A percentile compares a stretch with the other conserved stretches of the same genome.
Conservation (phyloP, 2,329 filamentous ascomycete species). For the Alternaria longipes region DNA sequence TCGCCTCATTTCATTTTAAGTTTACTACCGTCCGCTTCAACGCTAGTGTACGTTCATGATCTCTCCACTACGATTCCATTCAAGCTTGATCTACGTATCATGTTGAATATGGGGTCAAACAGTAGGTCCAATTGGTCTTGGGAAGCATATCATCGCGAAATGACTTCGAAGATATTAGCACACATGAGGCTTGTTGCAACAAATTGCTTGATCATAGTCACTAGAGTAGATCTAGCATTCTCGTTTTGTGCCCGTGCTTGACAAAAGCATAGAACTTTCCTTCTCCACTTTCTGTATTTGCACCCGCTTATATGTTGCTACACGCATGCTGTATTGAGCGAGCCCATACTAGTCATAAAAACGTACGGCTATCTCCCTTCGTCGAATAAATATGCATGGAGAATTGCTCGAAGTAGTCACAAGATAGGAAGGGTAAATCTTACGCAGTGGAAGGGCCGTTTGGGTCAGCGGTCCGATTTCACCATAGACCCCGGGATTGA, state of each 20-base stretch:
- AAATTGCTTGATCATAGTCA: too few species aligned
- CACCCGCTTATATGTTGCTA: background rate
- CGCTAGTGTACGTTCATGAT: background rate
- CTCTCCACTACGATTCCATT: background rate
- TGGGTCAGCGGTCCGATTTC: too few species aligned
- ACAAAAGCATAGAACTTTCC: fast-evolving
- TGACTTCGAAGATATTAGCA: background rate
- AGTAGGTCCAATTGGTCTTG: background rate
- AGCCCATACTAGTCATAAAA: background rate
- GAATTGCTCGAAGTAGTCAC: background rate
- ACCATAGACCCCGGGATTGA: background rate
- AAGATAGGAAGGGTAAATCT: background rate
- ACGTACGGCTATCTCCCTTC: background rate
- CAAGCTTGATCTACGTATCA: background rate
- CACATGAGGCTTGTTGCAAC: background rate
- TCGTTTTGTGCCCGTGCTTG: too few species aligned
- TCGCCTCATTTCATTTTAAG: background rate
- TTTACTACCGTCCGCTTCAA: background rate
- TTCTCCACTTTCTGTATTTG: too few species aligned
- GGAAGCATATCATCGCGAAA: background rate
- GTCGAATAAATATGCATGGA: background rate
- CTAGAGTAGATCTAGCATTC: too few species aligned
- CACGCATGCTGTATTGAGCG: background rate
- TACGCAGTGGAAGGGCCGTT: background rate
- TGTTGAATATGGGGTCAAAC: fast-evolving